Conservation (phyloP, 2,329 filamentous ascomycete genomes). For the Xylariaceae sp. region DNA sequence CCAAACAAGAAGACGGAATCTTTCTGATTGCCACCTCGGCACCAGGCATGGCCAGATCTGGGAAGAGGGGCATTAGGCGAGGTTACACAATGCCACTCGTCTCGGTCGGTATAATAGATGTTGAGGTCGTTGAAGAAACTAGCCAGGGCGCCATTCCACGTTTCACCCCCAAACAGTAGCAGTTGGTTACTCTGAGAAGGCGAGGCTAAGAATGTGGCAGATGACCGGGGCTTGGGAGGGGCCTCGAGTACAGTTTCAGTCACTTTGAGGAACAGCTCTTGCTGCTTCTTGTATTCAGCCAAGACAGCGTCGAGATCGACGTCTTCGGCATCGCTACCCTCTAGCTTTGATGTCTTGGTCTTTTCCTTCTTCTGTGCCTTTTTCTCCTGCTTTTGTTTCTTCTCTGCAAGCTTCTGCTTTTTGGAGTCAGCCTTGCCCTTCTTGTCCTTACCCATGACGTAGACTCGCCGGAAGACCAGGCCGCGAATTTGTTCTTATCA, state of each 20-base stretch:
- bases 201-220: constrained; percentile 77
- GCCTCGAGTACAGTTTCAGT: constrained; percentile 70
- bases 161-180: constrained; percentile 90
- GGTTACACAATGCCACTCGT: constrained; percentile 88
- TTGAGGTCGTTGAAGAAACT: constrained; percentile 65
- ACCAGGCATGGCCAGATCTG: constrained; percentile 91
- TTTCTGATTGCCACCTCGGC: constrained; percentile 74
- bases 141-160: constrained; percentile 87
- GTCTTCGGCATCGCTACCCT: constrained; percentile 86
- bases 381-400: constrained; percentile 76
- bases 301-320: constrained; percentile 90
- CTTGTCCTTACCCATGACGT: constrained; percentile 44
- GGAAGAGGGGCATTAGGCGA: constrained; percentile 89
- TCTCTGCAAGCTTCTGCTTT: constrained; percentile 52
- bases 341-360: constrained; percentile 62
- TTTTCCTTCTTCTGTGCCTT: constrained; percentile 87
- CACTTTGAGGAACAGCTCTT: constrained; percentile 91
- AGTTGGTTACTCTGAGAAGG: constrained; percentile 84
- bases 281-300: constrained; percentile 86
- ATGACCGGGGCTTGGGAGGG: constrained; percentile 74
- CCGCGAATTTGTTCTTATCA: not conserved
- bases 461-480: not conserved
- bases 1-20: constrained; percentile 89
- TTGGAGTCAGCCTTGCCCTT: constrained; percentile 40
- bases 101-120: constrained; percentile 72